Evolutionary conservation across 2,329 filamentous ascomycete genomes (phyloP).

Genomic region (Fusarium avenaceum): DNA sequence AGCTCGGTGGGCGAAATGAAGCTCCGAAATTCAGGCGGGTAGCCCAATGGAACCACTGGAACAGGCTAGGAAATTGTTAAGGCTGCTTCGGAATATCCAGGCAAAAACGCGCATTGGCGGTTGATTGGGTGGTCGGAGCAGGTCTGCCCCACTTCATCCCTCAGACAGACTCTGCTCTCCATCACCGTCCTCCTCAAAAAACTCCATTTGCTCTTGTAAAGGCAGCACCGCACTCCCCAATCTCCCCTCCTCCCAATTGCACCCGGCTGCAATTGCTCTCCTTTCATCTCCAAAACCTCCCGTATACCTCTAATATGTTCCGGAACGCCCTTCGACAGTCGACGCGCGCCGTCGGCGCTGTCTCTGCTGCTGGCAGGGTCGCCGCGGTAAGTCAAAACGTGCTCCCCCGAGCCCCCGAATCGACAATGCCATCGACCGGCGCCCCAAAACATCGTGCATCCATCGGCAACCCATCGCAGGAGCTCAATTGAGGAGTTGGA

Average conservation of each 20-base stretch:
- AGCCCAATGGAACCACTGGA: conserved; percentile 19
- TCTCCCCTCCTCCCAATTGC: conserved; percentile 75
- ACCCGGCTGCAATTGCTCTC: conserved; percentile 73
- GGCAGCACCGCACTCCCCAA: conserved; percentile 65
- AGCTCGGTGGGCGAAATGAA: conserved; percentile 43
- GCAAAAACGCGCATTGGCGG: conserved; percentile 55
- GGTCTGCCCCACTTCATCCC: conserved; percentile 57
- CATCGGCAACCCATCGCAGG: conserved; percentile 49
- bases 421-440: conserved; percentile 62
- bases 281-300: conserved; percentile 65
- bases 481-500: conserved; percentile 56
- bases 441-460: conserved; percentile 54
- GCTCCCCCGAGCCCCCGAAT: conserved; percentile 56
- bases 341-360: conserved; percentile 92
- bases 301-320: conserved; percentile 82
- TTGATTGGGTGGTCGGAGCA: conserved; percentile 54
- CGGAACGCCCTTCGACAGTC: conserved; percentile 98
- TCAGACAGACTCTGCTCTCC: conserved; percentile 60
- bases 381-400: conserved; percentile 82
- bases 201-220: conserved; percentile 62
- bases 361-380: conserved; percentile 92
- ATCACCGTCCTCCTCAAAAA: conserved; percentile 60
- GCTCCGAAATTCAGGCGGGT: conserved; percentile 47
- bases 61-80: conserved; percentile 55
- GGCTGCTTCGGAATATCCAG: conserved; percentile 56